These are phyloP conservation scores for Citrus sinensis DNA, from an alignment of 345 rosid genomes.

Conservation along the genomic window DNA sequence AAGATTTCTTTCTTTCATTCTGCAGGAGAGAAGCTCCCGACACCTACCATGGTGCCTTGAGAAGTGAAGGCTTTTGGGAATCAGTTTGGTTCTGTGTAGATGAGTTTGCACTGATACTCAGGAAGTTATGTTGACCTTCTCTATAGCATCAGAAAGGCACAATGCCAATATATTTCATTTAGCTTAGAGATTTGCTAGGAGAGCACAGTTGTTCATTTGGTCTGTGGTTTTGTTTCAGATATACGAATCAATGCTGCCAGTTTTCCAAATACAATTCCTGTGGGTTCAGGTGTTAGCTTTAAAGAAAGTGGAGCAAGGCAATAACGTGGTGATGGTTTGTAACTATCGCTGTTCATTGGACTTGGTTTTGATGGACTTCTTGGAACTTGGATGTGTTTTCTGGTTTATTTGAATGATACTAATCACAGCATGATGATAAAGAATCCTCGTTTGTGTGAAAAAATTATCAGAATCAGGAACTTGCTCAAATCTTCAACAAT, in stretches of 20 bases:
- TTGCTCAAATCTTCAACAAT: conserved; percentile 82
- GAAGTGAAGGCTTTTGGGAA: neutral
- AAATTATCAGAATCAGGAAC: conserved; percentile 85
- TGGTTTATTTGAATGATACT: conserved; percentile 79
- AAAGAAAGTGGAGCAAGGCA: conserved; percentile 38
- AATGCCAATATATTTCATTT: neutral
- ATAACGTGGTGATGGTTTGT: conserved; percentile 48
- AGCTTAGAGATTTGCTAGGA: neutral
- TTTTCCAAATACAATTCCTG: neutral
- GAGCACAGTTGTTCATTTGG: neutral
- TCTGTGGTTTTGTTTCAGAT: neutral
- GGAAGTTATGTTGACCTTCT: neutral
- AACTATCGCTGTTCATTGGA: conserved; percentile 27
- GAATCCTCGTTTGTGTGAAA: conserved; percentile 92
- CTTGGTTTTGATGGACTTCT: conserved; percentile 60
- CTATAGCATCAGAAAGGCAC: neutral
- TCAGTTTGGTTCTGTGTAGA: neutral
- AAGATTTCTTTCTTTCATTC: neutral
- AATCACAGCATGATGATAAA: conserved; percentile 70
- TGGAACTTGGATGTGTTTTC: conserved; percentile 47
- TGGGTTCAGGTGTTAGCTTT: conserved; percentile 41
- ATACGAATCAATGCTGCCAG: neutral
- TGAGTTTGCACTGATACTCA: neutral
- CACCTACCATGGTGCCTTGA: neutral
- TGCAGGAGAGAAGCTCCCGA: neutral